Percentiles rank a stretch among this genome's conserved stretches.
Conservation (phyloP, 2,329 filamentous ascomycete species). For the Salinomyces thailandicus region DNA sequence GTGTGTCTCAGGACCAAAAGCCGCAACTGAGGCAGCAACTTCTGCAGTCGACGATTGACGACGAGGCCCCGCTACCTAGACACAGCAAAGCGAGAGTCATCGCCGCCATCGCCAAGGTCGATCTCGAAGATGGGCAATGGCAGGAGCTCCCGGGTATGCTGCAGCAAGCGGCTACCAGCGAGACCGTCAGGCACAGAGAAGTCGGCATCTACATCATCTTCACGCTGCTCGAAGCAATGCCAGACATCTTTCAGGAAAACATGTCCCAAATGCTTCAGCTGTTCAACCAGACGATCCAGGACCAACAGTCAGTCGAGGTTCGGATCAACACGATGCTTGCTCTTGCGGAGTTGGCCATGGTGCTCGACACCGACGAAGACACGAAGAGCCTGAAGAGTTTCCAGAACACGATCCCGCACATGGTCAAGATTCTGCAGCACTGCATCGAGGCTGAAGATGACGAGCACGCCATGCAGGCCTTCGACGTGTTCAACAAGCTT, state of each 20-base stretch:
- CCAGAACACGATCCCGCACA: conserved; percentile 69
- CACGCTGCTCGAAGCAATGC: conserved; percentile 80
- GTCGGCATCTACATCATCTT: conserved; percentile 89
- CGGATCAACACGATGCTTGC: conserved; percentile 90
- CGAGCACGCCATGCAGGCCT: conserved; percentile 78
- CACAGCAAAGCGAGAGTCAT: conserved; percentile 84
- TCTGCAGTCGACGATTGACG: conserved; percentile 71
- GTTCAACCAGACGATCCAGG: conserved; percentile 78
- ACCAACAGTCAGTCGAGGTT: conserved; percentile 83
- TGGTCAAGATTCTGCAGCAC: conserved; percentile 82
- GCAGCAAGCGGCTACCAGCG: conserved; percentile 65
- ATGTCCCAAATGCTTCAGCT: conserved; percentile 68
- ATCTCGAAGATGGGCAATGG: conserved; percentile 83
- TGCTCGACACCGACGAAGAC: conserved; percentile 81
- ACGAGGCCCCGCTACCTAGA: conserved; percentile 64
- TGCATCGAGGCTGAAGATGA: conserved; percentile 65
- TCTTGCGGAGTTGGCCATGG: conserved; percentile 75
- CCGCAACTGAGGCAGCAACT: conserved; percentile 69
- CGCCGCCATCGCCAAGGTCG: conserved; percentile 72
- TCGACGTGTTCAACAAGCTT: conserved; percentile 94
- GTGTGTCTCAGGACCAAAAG: conserved; percentile 65
- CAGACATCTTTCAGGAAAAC: conserved; percentile 73
- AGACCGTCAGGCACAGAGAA: conserved; percentile 68
- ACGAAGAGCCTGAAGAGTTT: conserved; percentile 61
- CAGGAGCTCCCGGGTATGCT: conserved; percentile 68